Evolutionary conservation across 495 filamentous ascomycete genomes (phyloP).

Genomic region (Aspergillus steynii): DNA sequence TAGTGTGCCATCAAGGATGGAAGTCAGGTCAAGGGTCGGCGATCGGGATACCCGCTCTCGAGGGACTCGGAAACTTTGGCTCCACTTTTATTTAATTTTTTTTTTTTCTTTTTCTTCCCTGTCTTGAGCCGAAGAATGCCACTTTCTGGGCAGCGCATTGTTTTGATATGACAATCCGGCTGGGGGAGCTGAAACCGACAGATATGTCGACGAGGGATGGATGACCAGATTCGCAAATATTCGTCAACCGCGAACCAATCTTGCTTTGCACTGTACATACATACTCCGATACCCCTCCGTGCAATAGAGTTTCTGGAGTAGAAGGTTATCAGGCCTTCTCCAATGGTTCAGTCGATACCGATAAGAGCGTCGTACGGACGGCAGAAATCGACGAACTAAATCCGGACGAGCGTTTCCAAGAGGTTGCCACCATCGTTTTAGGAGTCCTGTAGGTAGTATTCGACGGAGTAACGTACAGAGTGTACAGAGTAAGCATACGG

Average conservation of each 20-base stretch:
- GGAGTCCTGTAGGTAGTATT: neutral
- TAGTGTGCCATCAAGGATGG: neutral
- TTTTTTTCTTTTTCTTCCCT: neutral
- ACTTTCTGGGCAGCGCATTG: slow-evolving; percentile 6
- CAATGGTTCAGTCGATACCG: neutral
- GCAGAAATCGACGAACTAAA: slow-evolving; percentile 17
- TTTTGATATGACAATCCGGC: slow-evolving; percentile 9
- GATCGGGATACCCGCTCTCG: slow-evolving; percentile 24
- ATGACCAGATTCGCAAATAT: neutral
- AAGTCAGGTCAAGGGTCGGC: slow-evolving; percentile 11
- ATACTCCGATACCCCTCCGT: too few relatives aligned
- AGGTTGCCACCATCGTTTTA: slow-evolving; percentile 17
- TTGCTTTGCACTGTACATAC: too few relatives aligned
- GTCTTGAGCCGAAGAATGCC: slow-evolving; percentile 20
- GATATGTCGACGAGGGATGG: slow-evolving; percentile 6
- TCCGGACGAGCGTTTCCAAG: slow-evolving; percentile 13
- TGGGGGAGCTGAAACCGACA: slow-evolving; percentile 14
- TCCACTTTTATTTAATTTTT: slow-evolving; percentile 3
- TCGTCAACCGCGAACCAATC: too few relatives aligned
- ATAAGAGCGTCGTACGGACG: slow-evolving; percentile 14
- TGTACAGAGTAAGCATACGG: too few relatives aligned
- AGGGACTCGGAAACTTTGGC: slow-evolving; percentile 18
- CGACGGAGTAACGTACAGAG: too few relatives aligned
- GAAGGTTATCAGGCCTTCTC: too few relatives aligned
- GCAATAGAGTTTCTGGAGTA: too few relatives aligned